phyloP scores from a whole-genome alignment of 345 rosid species.

The Corchorus olitorius region DNA sequence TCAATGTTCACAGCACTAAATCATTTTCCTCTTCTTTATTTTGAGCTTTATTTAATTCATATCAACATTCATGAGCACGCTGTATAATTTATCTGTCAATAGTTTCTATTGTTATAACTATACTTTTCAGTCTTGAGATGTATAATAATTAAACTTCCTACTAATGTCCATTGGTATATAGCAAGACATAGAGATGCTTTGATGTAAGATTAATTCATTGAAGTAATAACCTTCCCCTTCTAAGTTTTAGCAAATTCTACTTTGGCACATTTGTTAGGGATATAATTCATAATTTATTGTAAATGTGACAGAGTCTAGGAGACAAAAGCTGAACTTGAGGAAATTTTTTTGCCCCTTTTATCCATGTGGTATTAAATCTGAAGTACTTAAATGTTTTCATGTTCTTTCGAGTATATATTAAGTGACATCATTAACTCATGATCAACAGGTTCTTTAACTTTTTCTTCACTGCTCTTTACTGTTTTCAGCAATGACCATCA shows the following conservation, averaged over 20 bases:
- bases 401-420: not conserved
- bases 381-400: not conserved
- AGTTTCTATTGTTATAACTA: not conserved
- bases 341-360: not conserved
- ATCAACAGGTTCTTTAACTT: not conserved
- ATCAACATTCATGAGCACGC: not conserved
- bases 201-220: not conserved
- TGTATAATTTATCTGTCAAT: not conserved
- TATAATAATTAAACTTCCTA: not conserved
- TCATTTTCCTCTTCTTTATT: not conserved
- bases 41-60: not conserved
- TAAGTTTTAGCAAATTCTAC: not conserved
- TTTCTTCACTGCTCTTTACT: not conserved
- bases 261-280: not conserved
- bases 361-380: not conserved
- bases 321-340: conserved; percentile 4
- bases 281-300: not conserved
- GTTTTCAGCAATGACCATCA: not conserved
- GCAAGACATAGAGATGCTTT: not conserved
- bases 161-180: not conserved
- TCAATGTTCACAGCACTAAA: conserved; percentile 7
- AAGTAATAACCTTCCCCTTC: not conserved
- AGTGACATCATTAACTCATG: not conserved
- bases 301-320: not conserved
- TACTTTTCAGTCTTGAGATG: not conserved